A percentile compares a stretch with the other conserved stretches of the same genome.
Conservation (phyloP, 148 eudicot genomes). For the Dysphania ambrosioides region DNA sequence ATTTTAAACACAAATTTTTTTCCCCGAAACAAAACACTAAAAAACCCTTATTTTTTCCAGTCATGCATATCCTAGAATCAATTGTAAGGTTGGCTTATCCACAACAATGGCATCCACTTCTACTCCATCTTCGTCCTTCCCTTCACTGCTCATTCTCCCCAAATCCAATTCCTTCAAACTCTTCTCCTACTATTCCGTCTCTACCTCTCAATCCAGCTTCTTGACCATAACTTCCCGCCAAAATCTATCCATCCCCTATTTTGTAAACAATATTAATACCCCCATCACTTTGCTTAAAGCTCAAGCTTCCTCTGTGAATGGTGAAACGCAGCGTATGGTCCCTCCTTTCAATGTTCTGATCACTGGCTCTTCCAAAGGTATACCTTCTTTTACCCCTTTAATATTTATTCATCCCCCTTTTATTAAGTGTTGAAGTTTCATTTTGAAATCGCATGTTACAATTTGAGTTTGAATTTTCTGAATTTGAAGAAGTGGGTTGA, state of each 20-base stretch:
- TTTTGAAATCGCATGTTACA: not conserved
- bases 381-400: not conserved
- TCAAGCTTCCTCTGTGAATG: conserved; percentile 17
- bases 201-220: not conserved
- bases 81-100: not conserved
- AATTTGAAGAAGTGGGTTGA: too few species aligned
- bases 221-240: conserved; percentile 16
- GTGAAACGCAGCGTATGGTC: conserved; percentile 44
- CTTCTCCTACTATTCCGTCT: not conserved
- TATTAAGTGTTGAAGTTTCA: not conserved
- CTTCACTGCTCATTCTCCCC: not conserved
- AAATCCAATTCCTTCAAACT: not conserved
- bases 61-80: not conserved
- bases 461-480: not conserved
- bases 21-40: too few species aligned
- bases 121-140: not conserved
- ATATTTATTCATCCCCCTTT: not conserved
- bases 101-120: conserved; percentile 17
- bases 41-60: too few species aligned
- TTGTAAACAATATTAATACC: too few species aligned
- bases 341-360: conserved; percentile 86
- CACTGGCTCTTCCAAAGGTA: conserved; percentile 85
- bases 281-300: not conserved
- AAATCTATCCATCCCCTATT: not conserved
- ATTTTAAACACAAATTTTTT: too few species aligned